phyloP scores from a whole-genome alignment of 441 rosid genomes.

The Syzygium malaccense region DNA sequence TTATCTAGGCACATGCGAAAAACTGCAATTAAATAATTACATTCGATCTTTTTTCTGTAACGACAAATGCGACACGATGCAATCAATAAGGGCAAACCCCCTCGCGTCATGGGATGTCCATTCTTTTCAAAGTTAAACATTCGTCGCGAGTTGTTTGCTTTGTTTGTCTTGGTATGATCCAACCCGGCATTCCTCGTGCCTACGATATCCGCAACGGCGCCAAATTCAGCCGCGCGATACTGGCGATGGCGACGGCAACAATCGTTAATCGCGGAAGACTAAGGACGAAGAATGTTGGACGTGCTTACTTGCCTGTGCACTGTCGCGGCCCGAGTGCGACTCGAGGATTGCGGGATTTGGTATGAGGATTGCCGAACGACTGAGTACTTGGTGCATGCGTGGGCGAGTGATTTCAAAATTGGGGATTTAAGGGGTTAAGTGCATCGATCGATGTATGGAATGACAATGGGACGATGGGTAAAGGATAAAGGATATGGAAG shows the following conservation, averaged over 20 bases:
- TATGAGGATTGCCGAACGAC: fast-evolving
- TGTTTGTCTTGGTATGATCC: not conserved
- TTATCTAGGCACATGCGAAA: not conserved
- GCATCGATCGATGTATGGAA: too few relatives aligned
- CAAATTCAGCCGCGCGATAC: not conserved
- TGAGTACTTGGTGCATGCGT: too few relatives aligned
- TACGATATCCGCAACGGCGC: fast-evolving
- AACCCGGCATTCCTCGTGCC: not conserved
- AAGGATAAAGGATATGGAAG: too few relatives aligned
- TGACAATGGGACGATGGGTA: too few relatives aligned
- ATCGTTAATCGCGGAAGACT: not conserved
- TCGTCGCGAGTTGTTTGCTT: not conserved
- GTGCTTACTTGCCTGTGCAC: not conserved
- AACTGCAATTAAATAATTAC: not conserved
- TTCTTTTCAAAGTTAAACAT: not conserved
- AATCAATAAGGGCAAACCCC: not conserved
- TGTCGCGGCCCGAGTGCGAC: too few relatives aligned
- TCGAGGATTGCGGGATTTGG: not conserved
- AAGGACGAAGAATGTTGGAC: not conserved
- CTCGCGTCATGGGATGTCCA: not conserved
- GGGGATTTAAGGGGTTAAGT: too few relatives aligned
- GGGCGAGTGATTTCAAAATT: too few relatives aligned
- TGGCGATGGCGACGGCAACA: not conserved
- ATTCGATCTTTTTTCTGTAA: not conserved
- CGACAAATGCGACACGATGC: not conserved